Evolutionary conservation across 2,329 filamentous ascomycete species (phyloP).

Genomic region (Cladophialophora immunda): DNA sequence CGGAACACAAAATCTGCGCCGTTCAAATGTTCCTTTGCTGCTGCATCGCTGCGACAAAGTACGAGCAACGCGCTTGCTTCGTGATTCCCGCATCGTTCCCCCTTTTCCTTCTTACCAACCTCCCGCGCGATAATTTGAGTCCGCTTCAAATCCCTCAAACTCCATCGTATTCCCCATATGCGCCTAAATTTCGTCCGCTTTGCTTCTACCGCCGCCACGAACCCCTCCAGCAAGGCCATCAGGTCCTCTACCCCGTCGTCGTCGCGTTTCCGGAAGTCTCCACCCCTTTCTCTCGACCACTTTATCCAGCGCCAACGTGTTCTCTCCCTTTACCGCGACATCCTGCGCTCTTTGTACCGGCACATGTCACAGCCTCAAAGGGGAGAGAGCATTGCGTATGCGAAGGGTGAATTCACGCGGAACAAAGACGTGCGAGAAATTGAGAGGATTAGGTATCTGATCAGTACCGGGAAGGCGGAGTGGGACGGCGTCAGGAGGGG

Average conservation of each 20-base stretch:
- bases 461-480: conserved; percentile 58
- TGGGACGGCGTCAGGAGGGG: conserved; percentile 58
- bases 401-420: conserved; percentile 54
- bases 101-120: neutral
- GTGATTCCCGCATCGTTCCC: neutral
- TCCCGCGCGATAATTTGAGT: neutral
- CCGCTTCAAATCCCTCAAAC: neutral
- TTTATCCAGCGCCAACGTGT: conserved; percentile 56
- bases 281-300: conserved; percentile 40
- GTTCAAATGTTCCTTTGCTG: neutral
- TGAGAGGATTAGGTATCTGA: conserved; percentile 55
- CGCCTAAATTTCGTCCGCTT: conserved; percentile 2
- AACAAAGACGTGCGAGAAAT: conserved; percentile 54
- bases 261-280: conserved; percentile 22
- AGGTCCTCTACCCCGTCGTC: neutral
- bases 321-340: conserved; percentile 54
- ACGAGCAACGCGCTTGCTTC: neutral
- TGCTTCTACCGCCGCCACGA: neutral
- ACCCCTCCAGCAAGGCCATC: neutral
- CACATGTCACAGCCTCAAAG: conserved; percentile 36
- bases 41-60: neutral
- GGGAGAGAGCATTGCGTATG: conserved; percentile 53
- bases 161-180: neutral
- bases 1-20: neutral
- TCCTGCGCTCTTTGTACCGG: conserved; percentile 52